phyloP scores from a whole-genome alignment of 164 flowering plant species.

The Aristolochia contorta region DNA sequence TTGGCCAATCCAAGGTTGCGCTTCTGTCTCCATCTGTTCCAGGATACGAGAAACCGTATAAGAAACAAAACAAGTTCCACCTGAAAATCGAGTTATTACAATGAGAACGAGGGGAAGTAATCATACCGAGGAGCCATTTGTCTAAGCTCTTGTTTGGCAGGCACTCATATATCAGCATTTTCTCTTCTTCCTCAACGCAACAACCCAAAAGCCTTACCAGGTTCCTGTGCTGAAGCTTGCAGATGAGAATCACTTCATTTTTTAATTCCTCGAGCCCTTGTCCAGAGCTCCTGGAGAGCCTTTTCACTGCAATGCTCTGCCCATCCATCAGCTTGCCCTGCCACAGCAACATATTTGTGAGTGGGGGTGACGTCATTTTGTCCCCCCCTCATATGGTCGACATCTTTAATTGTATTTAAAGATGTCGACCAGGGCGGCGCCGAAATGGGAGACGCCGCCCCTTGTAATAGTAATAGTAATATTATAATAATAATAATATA shows the following conservation, averaged over 20 bases:
- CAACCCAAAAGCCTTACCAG: conserved; percentile 18
- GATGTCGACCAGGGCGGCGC: too few species aligned
- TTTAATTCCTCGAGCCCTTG: conserved; percentile 18
- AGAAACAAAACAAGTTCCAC: background rate
- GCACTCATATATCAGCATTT: conserved; percentile 18
- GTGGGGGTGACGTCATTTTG: too few species aligned
- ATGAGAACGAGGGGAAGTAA: background rate
- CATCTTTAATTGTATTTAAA: too few species aligned
- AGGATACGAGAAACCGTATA: background rate
- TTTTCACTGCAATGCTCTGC: conserved; percentile 17
- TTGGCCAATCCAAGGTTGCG: conserved; percentile 6
- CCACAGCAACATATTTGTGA: background rate
- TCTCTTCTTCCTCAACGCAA: conserved; percentile 15
- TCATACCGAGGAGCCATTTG: conserved; percentile 13
- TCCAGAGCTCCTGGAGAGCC: conserved; percentile 16
- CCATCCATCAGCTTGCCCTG: conserved; percentile 20
- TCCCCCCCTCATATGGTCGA: too few species aligned
- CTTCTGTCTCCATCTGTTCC: background rate
- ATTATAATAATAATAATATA: too few species aligned
- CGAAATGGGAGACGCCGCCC: too few species aligned
- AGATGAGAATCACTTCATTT: conserved; percentile 15
- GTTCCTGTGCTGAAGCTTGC: conserved; percentile 25
- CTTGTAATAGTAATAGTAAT: too few species aligned
- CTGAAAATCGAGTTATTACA: background rate
- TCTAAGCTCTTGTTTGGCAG: conserved; percentile 21